Evolutionary conservation across 257 asterid species (phyloP).

Genomic region (Solanum megistacrolobum): DNA sequence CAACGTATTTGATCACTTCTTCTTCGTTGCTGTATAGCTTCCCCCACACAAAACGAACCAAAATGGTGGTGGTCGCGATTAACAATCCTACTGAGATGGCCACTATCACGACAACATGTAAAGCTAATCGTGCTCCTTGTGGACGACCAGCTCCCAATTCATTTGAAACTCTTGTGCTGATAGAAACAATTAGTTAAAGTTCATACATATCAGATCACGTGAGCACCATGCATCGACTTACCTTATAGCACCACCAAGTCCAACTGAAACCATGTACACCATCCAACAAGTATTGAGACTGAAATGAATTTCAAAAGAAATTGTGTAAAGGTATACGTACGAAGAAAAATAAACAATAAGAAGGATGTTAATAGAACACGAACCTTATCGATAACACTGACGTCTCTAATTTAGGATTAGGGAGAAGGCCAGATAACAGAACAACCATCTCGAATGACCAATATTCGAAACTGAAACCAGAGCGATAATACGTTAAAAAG

Average conservation of each 20-base stretch:
- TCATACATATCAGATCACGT: neutral
- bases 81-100: slow-evolving; percentile 42
- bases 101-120: slow-evolving; percentile 30
- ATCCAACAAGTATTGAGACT: slow-evolving; percentile 76
- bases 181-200: neutral
- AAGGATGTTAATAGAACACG: neutral
- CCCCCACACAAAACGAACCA: slow-evolving; percentile 55
- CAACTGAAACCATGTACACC: slow-evolving; percentile 63
- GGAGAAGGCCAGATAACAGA: slow-evolving; percentile 59
- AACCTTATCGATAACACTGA: slow-evolving; percentile 69
- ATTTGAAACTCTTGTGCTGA: slow-evolving; percentile 66
- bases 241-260: slow-evolving; percentile 77
- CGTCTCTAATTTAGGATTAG: slow-evolving; percentile 61
- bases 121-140: slow-evolving; percentile 40
- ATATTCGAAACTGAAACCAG: slow-evolving; percentile 42
- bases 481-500: neutral
- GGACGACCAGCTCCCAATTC: slow-evolving; percentile 59
- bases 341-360: neutral
- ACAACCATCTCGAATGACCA: slow-evolving; percentile 79
- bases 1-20: slow-evolving; percentile 52
- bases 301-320: slow-evolving; percentile 5
- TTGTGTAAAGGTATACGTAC: neutral
- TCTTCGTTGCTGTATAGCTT: slow-evolving; percentile 53
- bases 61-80: slow-evolving; percentile 25
- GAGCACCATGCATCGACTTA: neutral